Evolutionary conservation across 2,329 filamentous ascomycete species (phyloP), one percentile per base, ranked within the genome.

Genomic region (Diaporthe vaccinii): DNA sequence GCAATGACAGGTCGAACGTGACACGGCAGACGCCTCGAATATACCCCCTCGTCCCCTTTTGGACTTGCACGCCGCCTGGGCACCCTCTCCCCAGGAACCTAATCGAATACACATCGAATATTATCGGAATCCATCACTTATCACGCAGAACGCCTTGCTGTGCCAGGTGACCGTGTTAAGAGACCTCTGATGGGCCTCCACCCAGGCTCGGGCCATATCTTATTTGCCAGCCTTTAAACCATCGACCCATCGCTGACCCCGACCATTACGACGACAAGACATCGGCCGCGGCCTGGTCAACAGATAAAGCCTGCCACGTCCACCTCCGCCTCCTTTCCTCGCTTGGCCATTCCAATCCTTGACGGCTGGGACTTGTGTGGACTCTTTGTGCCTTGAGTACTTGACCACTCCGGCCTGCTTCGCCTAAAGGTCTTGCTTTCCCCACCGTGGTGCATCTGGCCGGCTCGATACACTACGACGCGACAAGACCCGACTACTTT

Each of bases 1-100:
- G 75, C 72, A 76, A 73, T 76, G 75, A 76, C 72, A 76, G 67
- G 75, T 74, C 67, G 53, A 49, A 67, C 34, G 49, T 68, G 58
- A 73, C 59, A 75, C 74, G 74, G 74, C 49, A 68, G 41, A 67
- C 74, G 68, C 74, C 74, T 73, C 58, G 59, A 57, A 73, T 65
- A 73, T 46, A 72, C 34, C 49, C 41, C 20, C 49, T 49, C 59
- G 31, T 55, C 25, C 67, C 58, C 49, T 51, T 65, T 65, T 53
- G 34, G 46, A 28, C 46, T 58, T 57, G 39, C 74, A 57, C 20
- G 61, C 61, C 59, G 61, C 49, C 59, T 73, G 61, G 59, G 25
- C 49, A 65, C 20, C 34, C 44, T 25, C 59, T 39, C 49, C 53
- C 46, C 46, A 73, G 36, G 41, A 74, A 51, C 39, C 34, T 55